Evolutionary conservation across 345 rosid species (phyloP).

Genomic region (Populus deltoides): DNA sequence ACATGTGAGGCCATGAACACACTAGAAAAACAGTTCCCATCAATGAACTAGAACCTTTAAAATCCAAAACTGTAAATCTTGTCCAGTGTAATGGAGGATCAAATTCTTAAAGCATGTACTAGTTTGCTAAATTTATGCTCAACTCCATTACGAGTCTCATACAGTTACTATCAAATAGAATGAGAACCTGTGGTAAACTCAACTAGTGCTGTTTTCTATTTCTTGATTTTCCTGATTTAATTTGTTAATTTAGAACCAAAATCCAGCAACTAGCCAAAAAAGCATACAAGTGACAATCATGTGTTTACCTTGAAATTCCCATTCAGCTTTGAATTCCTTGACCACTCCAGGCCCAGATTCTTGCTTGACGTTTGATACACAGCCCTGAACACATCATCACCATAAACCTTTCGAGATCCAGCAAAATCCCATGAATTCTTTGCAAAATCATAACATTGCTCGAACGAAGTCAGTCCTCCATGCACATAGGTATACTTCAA

Average conservation of each 20-base stretch:
- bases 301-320: conserved; percentile 68
- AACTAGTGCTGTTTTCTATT: not conserved
- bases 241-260: not conserved
- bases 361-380: conserved; percentile 73
- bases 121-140: not conserved
- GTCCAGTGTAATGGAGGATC: conserved; percentile 4
- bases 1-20: not conserved
- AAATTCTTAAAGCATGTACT: not conserved
- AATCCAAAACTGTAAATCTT: not conserved
- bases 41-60: not conserved
- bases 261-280: not conserved
- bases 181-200: not conserved
- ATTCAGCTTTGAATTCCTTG: conserved; percentile 50
- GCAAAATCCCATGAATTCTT: conserved; percentile 84
- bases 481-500: conserved; percentile 76
- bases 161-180: not conserved
- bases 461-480: conserved; percentile 59
- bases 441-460: conserved; percentile 74
- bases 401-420: conserved; percentile 52
- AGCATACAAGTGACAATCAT: not conserved
- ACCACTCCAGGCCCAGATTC: conserved; percentile 77
- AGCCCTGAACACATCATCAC: conserved; percentile 65
- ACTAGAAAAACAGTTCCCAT: not conserved
- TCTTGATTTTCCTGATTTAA: not conserved
- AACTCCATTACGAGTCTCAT: not conserved